Evolutionary conservation across 768 basidiomycete genomes (phyloP).

Genomic region (Rhizopogon vulgaris): DNA sequence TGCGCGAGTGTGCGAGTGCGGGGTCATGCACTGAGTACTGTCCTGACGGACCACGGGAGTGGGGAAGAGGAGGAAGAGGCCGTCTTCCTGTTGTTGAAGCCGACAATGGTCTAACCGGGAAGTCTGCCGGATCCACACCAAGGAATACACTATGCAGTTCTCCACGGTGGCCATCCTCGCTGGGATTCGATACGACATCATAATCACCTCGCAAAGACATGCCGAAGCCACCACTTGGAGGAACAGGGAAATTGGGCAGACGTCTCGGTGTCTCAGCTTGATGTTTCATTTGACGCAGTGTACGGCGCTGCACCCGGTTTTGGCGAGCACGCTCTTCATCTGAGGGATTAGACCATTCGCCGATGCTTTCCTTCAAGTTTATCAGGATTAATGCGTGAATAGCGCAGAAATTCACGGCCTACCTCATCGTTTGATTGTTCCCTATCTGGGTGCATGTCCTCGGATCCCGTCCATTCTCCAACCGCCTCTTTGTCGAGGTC

Average conservation of each 20-base stretch:
- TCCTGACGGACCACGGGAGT: conserved; percentile 59
- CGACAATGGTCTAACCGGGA: conserved; percentile 41
- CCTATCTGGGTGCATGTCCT: conserved; percentile 47
- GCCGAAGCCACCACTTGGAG: conserved; percentile 49
- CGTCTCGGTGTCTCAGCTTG: conserved; percentile 62
- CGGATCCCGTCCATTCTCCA: conserved; percentile 81
- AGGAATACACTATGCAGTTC: conserved; percentile 37
- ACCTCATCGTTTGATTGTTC: conserved; percentile 69
- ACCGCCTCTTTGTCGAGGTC: conserved; percentile 35
- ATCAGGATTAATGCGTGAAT: conserved; percentile 4
- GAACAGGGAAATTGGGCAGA: conserved; percentile 74
- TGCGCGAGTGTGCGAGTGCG: conserved; percentile 58
- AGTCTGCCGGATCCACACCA: conserved; percentile 36
- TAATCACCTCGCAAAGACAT: conserved; percentile 41
- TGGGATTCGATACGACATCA: conserved; percentile 82
- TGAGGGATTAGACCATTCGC: conserved; percentile 88
- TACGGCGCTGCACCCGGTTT: conserved; percentile 55
- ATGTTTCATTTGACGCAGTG: conserved; percentile 40
- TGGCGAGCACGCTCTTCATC: conserved; percentile 82
- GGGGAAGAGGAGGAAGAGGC: conserved; percentile 55
- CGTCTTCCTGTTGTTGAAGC: conserved; percentile 37
- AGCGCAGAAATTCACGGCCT: conserved; percentile 13
- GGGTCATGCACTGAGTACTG: conserved; percentile 59
- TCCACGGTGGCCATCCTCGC: conserved; percentile 55
- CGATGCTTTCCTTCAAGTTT: conserved; percentile 55